These are phyloP conservation scores for Trichoderma sp. DNA, from an alignment of 2,329 filamentous ascomycete species.

Conservation along the genomic window DNA sequence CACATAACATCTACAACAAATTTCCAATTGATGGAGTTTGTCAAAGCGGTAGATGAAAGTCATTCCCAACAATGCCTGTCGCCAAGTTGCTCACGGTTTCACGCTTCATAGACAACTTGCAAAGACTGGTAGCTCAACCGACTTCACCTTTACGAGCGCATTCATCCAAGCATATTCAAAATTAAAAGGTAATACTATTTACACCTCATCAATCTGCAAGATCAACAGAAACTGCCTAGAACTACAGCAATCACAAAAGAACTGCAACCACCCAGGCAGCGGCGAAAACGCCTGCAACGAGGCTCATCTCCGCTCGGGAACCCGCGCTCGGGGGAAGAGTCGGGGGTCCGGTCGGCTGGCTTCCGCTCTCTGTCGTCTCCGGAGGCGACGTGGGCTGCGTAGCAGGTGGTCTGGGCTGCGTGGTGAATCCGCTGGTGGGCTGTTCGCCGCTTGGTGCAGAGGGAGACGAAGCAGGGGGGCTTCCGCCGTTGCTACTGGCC, in stretches of 20 bases:
- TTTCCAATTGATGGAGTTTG: too few species aligned
- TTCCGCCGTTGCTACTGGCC: neutral
- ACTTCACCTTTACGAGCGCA: too few species aligned
- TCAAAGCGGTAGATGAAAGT: too few species aligned
- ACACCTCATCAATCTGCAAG: neutral
- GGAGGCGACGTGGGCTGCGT: too few species aligned
- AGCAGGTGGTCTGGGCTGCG: too few species aligned
- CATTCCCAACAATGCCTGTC: too few species aligned
- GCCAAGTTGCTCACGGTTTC: too few species aligned
- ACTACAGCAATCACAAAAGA: conserved; percentile 30
- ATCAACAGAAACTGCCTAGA: neutral
- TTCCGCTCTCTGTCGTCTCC: conserved; percentile 4
- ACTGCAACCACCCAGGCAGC: conserved; percentile 34
- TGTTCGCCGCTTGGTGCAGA: conserved; percentile 17
- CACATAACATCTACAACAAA: neutral
- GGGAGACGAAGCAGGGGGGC: neutral
- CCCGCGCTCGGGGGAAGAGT: conserved; percentile 29
- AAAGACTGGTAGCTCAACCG: too few species aligned
- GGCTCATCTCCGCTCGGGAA: conserved; percentile 33
- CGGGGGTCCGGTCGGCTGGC: conserved; percentile 23
- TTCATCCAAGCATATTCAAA: neutral
- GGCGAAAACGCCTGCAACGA: conserved; percentile 35
- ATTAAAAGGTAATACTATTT: neutral
- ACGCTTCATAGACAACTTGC: too few species aligned
- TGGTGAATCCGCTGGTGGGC: conserved; percentile 7